Percentiles rank a stretch among this genome's conserved stretches.
Evolutionary conservation across 441 rosid genomes (phyloP).

Genomic region (Gossypium gossypioides): DNA sequence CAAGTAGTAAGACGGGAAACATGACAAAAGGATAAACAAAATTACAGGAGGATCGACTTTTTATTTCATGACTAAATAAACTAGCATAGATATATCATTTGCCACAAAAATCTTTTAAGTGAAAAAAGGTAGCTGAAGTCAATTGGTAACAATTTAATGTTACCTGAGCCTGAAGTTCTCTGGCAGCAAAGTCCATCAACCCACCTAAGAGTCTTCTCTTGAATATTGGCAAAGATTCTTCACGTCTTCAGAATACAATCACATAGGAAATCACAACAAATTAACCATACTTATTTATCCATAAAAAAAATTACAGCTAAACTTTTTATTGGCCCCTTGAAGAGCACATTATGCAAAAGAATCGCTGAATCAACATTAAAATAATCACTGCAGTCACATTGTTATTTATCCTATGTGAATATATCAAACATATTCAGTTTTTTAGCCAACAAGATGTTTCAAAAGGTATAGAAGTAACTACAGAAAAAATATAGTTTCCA

Average conservation of each 20-base stretch:
- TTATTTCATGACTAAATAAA: neutral
- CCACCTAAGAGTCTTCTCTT: constrained; percentile 96
- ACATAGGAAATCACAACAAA: constrained; percentile 1
- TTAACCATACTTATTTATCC: constrained; percentile 1
- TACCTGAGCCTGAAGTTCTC: constrained; percentile 99
- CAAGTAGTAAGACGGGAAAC: neutral
- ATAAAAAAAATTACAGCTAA: neutral
- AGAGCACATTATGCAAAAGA: constrained; percentile 1
- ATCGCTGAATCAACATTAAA: neutral
- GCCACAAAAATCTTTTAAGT: neutral
- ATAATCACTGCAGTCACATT: neutral
- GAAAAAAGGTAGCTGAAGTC: neutral
- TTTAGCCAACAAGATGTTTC: neutral
- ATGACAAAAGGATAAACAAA: neutral
- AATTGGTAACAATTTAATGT: neutral
- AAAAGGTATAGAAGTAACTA: neutral
- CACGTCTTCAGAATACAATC: constrained; percentile 60
- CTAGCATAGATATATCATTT: neutral
- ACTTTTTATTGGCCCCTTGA: neutral
- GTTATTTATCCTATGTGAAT: neutral
- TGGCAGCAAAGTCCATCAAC: constrained; percentile 92
- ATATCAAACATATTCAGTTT: neutral
- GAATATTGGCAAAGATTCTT: constrained; percentile 89
- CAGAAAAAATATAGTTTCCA: neutral
- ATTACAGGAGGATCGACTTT: neutral